Evolutionary conservation across 768 basidiomycete genomes (phyloP).

Genomic region (Boletus sp.): DNA sequence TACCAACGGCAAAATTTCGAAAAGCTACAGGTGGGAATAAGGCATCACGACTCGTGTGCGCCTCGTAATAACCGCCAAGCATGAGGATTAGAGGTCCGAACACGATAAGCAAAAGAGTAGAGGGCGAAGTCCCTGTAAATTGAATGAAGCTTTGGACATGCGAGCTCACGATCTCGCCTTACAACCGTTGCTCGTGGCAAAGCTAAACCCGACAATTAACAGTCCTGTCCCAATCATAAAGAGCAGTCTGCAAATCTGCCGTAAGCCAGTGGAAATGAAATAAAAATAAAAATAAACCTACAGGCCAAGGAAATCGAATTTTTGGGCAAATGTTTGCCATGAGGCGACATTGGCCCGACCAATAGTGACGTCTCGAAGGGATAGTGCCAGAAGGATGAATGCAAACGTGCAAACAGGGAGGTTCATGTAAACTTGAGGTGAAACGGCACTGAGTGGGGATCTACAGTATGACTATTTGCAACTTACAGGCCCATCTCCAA

Average conservation of each 20-base stretch:
- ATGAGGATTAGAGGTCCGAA: conserved; percentile 53
- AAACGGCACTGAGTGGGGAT: conserved; percentile 15
- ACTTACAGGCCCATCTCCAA: conserved; percentile 89
- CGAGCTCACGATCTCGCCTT: conserved; percentile 28
- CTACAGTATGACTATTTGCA: neutral
- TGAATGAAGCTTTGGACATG: conserved; percentile 11
- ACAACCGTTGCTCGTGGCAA: conserved; percentile 69
- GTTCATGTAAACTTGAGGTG: conserved; percentile 70
- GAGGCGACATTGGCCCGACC: conserved; percentile 46
- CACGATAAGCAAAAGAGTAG: conserved; percentile 58
- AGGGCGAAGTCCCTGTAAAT: conserved; percentile 56
- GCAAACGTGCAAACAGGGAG: conserved; percentile 69
- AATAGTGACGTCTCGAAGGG: conserved; percentile 58
- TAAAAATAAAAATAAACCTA: conserved; percentile 39
- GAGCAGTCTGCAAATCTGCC: conserved; percentile 46
- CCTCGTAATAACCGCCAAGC: conserved; percentile 65
- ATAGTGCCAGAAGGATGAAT: conserved; percentile 50
- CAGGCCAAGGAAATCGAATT: conserved; percentile 79
- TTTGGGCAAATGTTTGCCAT: conserved; percentile 50
- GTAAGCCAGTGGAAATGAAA: conserved; percentile 17
- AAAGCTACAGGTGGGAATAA: conserved; percentile 68
- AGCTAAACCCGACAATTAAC: conserved; percentile 77
- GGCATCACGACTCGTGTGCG: conserved; percentile 60
- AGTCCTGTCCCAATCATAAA: conserved; percentile 75
- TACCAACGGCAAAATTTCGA: conserved; percentile 57